phyloP scores from a whole-genome alignment of 768 basidiomycete genomes.

The Amanita pallidorosea region DNA sequence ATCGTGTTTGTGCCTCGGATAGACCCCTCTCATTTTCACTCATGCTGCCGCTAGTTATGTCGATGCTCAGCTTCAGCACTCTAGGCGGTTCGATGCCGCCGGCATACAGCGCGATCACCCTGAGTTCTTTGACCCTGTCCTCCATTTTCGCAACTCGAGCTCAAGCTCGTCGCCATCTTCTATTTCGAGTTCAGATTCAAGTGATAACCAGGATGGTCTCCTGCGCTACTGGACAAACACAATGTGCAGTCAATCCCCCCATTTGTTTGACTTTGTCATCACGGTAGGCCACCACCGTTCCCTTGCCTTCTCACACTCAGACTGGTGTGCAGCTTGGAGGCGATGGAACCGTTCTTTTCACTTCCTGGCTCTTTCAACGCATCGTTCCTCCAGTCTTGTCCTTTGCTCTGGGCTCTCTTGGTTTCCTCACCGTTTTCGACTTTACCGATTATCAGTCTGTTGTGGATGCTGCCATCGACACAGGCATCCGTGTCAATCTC shows the following conservation, averaged over 20 bases:
- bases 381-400: slow-evolving; percentile 98
- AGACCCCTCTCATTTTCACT: slow-evolving; percentile 9
- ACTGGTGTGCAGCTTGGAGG: slow-evolving; percentile 68
- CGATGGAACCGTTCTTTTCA: slow-evolving; percentile 96
- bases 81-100: slow-evolving; percentile 88
- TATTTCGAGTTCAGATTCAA: slow-evolving; percentile 23
- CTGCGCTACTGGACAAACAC: slow-evolving; percentile 95
- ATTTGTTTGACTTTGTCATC: slow-evolving; percentile 95
- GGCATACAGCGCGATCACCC: slow-evolving; percentile 83
- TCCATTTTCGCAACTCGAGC: slow-evolving; percentile 65
- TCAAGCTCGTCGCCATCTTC: slow-evolving; percentile 48
- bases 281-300: slow-evolving; percentile 50
- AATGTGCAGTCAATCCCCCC: slow-evolving; percentile 86
- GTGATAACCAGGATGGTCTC: slow-evolving; percentile 54
- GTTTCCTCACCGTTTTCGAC: slow-evolving; percentile 96
- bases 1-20: slow-evolving; percentile 51
- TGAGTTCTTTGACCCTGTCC: slow-evolving; percentile 74
- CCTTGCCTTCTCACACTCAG: slow-evolving; percentile 7
- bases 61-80: slow-evolving; percentile 79
- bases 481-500: slow-evolving; percentile 92
- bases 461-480: slow-evolving; percentile 81
- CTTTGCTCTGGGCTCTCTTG: slow-evolving; percentile 93
- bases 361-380: slow-evolving; percentile 97
- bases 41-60: slow-evolving; percentile 58
- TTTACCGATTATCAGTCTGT: slow-evolving; percentile 78